phyloP scores from a whole-genome alignment of 2,329 filamentous ascomycete species.

The Aciculosporium take region DNA sequence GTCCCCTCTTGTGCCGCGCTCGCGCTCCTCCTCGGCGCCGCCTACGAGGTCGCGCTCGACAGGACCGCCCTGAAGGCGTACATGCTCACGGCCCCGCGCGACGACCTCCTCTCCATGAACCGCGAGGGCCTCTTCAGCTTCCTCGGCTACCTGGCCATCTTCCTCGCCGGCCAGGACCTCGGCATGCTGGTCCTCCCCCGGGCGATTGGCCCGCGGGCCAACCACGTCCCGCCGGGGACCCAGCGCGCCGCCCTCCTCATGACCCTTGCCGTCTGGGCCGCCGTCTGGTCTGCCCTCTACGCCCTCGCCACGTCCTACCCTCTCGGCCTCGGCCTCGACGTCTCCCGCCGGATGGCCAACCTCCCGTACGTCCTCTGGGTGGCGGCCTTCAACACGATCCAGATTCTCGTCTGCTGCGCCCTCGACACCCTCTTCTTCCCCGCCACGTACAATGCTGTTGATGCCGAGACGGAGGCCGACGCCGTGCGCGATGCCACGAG shows the following conservation, averaged over 20 bases:
- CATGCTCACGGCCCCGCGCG: slow-evolving; percentile 68
- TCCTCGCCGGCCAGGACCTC: slow-evolving; percentile 72
- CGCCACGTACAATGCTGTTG: slow-evolving; percentile 44
- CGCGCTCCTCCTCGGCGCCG: slow-evolving; percentile 50
- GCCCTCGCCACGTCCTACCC: slow-evolving; percentile 50
- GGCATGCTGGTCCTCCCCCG: slow-evolving; percentile 68
- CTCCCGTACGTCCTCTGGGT: slow-evolving; percentile 90
- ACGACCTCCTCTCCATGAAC: slow-evolving; percentile 73
- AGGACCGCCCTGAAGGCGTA: slow-evolving; percentile 66
- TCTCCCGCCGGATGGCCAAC: slow-evolving; percentile 84
- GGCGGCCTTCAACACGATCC: slow-evolving; percentile 75
- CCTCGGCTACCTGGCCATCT: slow-evolving; percentile 85
- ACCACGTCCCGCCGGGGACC: slow-evolving; percentile 25
- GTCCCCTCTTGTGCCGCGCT: slow-evolving; percentile 67
- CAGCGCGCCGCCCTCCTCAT: slow-evolving; percentile 46
- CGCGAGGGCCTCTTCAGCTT: slow-evolving; percentile 94
- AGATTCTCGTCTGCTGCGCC: slow-evolving; percentile 63
- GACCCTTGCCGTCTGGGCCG: slow-evolving; percentile 49
- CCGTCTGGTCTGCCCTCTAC: slow-evolving; percentile 58
- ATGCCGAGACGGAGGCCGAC: slow-evolving; percentile 44
- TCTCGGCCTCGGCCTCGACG: slow-evolving; percentile 58
- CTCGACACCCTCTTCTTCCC: slow-evolving; percentile 73
- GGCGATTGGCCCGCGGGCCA: slow-evolving; percentile 28
- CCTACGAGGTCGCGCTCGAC: slow-evolving; percentile 66
- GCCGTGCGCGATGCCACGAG: slow-evolving; percentile 60